A percentile compares a stretch with the other conserved stretches of the same genome.
Evolutionary conservation across 208 protist species (phyloP).

Genomic region (Acanthamoeba triangularis): DNA sequence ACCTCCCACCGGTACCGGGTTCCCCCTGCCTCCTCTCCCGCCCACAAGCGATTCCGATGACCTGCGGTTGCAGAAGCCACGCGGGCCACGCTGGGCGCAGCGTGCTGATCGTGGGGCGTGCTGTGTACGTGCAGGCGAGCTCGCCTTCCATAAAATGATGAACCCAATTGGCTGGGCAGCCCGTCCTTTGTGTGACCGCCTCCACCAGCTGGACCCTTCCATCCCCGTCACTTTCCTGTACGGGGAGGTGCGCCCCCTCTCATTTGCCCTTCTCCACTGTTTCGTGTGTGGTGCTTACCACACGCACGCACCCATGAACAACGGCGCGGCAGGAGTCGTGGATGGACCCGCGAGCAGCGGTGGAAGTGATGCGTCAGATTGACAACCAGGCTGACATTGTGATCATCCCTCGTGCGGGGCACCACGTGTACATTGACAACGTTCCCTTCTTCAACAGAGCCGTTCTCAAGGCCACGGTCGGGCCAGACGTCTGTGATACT

Average conservation of each 20-base stretch:
- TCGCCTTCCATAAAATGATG: slow-evolving; percentile 48
- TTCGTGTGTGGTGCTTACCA: too few species aligned
- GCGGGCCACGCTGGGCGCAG: too few species aligned
- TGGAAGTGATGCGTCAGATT: slow-evolving; percentile 48
- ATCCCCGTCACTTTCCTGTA: slow-evolving; percentile 80
- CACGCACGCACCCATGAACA: too few species aligned
- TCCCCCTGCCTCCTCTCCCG: neutral
- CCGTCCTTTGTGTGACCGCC: slow-evolving; percentile 46
- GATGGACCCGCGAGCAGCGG: slow-evolving; percentile 68
- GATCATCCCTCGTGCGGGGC: slow-evolving; percentile 63
- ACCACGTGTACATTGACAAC: slow-evolving; percentile 81
- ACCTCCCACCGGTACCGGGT: slow-evolving; percentile 70
- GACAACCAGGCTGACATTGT: slow-evolving; percentile 66
- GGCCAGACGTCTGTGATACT: neutral
- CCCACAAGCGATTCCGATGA: too few species aligned
- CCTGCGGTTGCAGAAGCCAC: too few species aligned
- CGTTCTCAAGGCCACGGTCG: slow-evolving; percentile 14
- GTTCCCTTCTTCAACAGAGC: slow-evolving; percentile 55
- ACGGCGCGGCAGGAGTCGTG: slow-evolving; percentile 55
- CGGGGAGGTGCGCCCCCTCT: slow-evolving; percentile 65
- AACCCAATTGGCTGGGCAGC: slow-evolving; percentile 76
- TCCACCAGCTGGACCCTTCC: slow-evolving; percentile 14
- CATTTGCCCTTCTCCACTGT: too few species aligned
- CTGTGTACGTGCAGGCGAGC: neutral
- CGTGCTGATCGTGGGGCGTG: too few species aligned